phyloP scores from a whole-genome alignment of 2,329 filamentous ascomycete species.

The Didymella lethalis region DNA sequence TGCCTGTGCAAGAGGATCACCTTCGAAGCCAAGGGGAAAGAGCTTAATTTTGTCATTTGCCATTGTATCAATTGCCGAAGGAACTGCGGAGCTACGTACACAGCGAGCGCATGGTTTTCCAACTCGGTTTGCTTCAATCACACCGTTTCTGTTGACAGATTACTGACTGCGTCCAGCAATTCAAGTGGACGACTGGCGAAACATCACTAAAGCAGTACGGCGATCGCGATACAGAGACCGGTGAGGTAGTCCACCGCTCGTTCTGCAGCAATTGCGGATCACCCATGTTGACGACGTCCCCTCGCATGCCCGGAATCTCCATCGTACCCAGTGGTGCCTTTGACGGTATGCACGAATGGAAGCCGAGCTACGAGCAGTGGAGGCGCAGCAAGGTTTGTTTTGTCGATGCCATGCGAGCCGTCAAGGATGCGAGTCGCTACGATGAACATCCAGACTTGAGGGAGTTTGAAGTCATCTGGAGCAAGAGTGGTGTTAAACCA shows the following conservation, averaged over 20 bases:
- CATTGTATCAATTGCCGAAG: conserved; percentile 16
- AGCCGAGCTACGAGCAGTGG: conserved; percentile 21
- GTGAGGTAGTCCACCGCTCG: conserved; percentile 13
- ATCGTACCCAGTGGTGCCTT: conserved; percentile 17
- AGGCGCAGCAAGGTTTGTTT: conserved; percentile 18
- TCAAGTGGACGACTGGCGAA: conserved; percentile 15
- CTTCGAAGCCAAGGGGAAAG: conserved; percentile 5
- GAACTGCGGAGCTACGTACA: conserved; percentile 13
- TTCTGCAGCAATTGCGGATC: conserved; percentile 18
- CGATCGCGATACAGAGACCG: conserved; percentile 17
- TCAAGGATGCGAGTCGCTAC: conserved; percentile 10
- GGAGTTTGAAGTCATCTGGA: conserved; percentile 16
- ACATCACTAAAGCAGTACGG: conserved; percentile 11
- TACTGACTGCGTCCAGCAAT: conserved; percentile 5
- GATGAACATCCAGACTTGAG: conserved; percentile 18
- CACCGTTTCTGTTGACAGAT: not conserved
- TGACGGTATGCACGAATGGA: conserved; percentile 16
- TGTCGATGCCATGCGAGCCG: conserved; percentile 8
- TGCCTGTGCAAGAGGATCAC: conserved; percentile 18
- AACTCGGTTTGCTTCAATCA: not conserved
- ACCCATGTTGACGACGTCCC: conserved; percentile 15
- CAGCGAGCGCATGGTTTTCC: conserved; percentile 16
- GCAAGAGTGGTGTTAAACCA: conserved; percentile 7
- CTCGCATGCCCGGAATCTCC: conserved; percentile 14
- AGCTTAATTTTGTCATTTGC: conserved; percentile 17